Base-by-base conservation (phyloP, 2,329 filamentous ascomycete species). In the Fusarium floridanum region DNA sequence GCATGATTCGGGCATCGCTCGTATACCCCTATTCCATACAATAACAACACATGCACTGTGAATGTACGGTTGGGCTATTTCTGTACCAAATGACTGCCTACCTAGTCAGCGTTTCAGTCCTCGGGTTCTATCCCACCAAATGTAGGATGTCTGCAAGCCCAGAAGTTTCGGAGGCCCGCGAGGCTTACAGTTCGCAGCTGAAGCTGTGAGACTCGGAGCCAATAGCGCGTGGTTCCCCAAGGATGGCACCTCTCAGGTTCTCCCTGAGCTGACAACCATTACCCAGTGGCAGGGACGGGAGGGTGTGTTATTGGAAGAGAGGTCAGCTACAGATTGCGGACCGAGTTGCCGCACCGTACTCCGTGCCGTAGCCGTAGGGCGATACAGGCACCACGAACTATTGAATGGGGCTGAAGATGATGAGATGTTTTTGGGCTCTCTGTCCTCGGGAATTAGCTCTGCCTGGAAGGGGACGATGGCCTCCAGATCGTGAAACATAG, bases 401-500 rank as follows among this genome's bases (percentile, higher is more conserved):
- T 72, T 22, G 59, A 59, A 72, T 43, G 45, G 32, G 50, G 36
- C 48, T 63, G 32, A 62, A 61, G 48, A 43, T 43, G 56, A 24
- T 24, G 53, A 61, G 50, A 41, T 17, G 12, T 22, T 29, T 17
- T 59, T 45, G 39, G 20, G 17, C n/a, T 22, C 50, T 36, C 24
- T 43, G 14, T n/a, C 24, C 36, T 22, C 29, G 63, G 29, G 63
- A 65, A 65, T 65, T 57, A 37, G 16, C 32, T 36, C 20, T 56
- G 34, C 17, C 34, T 29, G 34, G 48, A 62, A 73, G 66, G 62
- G 61, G 69, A 27, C 27, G 48, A 60, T 69, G 59, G 56, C 53
- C 66, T 65, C 59, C 29, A 48, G 62, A 65, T 64, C 70, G 61
- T 75, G 72, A 75, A 75, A 75, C 72, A 75, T 43, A 68, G 72